These are phyloP conservation scores for Geosmithia putterillii DNA, from an alignment of 2,329 filamentous ascomycete species.

Conservation along the genomic window DNA sequence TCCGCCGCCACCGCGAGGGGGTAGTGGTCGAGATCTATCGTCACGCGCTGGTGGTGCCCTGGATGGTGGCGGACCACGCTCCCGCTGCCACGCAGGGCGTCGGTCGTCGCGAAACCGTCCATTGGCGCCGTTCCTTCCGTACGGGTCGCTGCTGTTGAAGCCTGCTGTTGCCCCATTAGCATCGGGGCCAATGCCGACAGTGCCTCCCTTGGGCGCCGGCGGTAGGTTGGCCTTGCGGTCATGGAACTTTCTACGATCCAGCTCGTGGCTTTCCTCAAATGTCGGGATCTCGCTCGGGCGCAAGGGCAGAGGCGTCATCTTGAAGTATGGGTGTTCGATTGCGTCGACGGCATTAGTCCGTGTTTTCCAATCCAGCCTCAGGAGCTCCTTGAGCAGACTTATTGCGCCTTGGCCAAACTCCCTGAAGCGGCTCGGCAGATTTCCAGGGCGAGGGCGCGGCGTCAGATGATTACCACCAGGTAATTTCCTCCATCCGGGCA, in stretches of 20 bases:
- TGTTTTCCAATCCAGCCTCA: slow-evolving; percentile 79
- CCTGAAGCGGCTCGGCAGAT: slow-evolving; percentile 61
- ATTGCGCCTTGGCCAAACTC: slow-evolving; percentile 65
- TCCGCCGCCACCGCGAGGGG: slow-evolving; percentile 12
- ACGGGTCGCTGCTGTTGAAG: slow-evolving; percentile 39
- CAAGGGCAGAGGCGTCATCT: slow-evolving; percentile 63
- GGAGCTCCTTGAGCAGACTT: slow-evolving; percentile 66
- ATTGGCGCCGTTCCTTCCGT: slow-evolving; percentile 35
- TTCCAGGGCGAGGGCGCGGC: slow-evolving; percentile 48
- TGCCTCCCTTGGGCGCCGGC: slow-evolving; percentile 83
- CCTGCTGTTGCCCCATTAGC: slow-evolving; percentile 32
- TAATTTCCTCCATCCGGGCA: slow-evolving; percentile 81
- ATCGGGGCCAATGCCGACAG: slow-evolving; percentile 63
- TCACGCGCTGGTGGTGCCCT: slow-evolving; percentile 16
- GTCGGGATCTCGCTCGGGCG: slow-evolving; percentile 76
- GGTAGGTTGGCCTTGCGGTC: slow-evolving; percentile 75
- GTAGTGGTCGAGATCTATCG: slow-evolving; percentile 27
- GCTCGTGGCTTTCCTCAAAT: slow-evolving; percentile 90
- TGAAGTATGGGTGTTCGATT: slow-evolving; percentile 85
- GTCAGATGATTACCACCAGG: slow-evolving; percentile 70
- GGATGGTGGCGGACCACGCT: slow-evolving; percentile 33
- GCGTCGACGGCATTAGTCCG: slow-evolving; percentile 92
- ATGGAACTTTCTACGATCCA: slow-evolving; percentile 86
- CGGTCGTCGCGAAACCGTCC: slow-evolving; percentile 32
- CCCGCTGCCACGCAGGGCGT: slow-evolving; percentile 42